phyloP scores from a whole-genome alignment of 1,139 yeast species.

The Taiozyma onychis region DNA sequence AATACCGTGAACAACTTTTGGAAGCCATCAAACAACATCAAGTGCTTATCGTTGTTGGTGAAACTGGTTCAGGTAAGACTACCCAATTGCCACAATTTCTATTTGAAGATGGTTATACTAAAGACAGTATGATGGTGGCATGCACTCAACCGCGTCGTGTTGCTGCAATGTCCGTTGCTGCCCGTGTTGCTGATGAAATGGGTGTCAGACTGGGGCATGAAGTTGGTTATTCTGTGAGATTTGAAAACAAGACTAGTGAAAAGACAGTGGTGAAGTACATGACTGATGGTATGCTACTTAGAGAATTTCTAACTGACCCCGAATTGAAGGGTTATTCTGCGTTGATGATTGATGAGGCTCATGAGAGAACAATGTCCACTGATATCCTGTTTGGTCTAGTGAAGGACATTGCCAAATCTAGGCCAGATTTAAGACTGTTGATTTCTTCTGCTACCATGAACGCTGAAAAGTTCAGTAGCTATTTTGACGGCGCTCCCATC shows the following conservation, averaged over 20 bases:
- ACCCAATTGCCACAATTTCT: conserved; percentile 91
- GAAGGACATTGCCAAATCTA: conserved; percentile 57
- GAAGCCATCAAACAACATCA: conserved; percentile 60
- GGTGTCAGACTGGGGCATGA: conserved; percentile 64
- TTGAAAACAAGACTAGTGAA: conserved; percentile 66
- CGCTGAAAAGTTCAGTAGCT: conserved; percentile 76
- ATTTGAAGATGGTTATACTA: conserved; percentile 73
- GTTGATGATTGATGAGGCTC: conserved; percentile 95
- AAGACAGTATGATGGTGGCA: conserved; percentile 52
- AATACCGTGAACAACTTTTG: conserved; percentile 57
- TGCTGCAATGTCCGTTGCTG: conserved; percentile 92
- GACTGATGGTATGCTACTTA: conserved; percentile 90
- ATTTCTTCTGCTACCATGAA: conserved; percentile 95
- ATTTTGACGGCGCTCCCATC: conserved; percentile 79
- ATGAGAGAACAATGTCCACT: conserved; percentile 89
- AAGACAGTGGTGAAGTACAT: conserved; percentile 73
- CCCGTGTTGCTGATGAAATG: conserved; percentile 86
- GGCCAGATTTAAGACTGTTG: conserved; percentile 67
- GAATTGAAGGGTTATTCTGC: conserved; percentile 64
- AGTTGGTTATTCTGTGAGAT: conserved; percentile 86
- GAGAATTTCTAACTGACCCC: conserved; percentile 82
- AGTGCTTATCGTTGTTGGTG: conserved; percentile 86
- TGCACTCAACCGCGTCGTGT: conserved; percentile 97
- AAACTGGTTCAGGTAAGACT: conserved; percentile 97
- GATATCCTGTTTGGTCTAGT: conserved; percentile 82